A percentile compares a stretch with the other conserved stretches of the same genome.
Conservation (phyloP, 768 basidiomycete genomes). For the Pleurotus tuoliensis region DNA sequence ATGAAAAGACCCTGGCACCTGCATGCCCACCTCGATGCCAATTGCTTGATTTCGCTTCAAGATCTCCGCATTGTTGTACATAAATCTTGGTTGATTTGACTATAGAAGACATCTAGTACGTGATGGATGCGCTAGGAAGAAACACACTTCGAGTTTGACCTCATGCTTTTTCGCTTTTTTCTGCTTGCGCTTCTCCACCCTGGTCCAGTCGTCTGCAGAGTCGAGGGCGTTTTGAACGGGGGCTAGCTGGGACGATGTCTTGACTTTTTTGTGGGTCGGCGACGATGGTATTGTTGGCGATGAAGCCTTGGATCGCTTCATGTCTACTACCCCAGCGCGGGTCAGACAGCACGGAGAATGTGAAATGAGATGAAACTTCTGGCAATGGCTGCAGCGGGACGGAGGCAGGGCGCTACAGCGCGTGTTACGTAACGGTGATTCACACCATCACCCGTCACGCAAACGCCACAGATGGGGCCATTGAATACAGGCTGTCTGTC, state of each 20-base stretch:
- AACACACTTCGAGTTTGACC: slow-evolving; percentile 55
- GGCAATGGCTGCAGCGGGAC: no score
- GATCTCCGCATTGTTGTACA: slow-evolving; percentile 80
- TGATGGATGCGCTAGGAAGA: slow-evolving; percentile 10
- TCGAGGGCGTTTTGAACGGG: slow-evolving; percentile 12
- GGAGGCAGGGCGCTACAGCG: no score
- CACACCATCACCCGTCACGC: no score
- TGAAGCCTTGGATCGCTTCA: slow-evolving; percentile 14
- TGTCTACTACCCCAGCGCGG: background rate
- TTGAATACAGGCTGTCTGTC: no score
- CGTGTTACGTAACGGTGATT: no score
- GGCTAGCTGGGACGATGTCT: slow-evolving; percentile 17
- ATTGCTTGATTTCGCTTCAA: slow-evolving; percentile 67
- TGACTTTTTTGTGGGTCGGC: slow-evolving; percentile 34
- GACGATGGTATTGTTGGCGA: slow-evolving; percentile 12
- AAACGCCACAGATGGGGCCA: no score
- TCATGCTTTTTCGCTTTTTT: slow-evolving; percentile 65
- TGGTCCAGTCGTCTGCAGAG: slow-evolving; percentile 51
- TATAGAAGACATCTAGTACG: slow-evolving; percentile 2
- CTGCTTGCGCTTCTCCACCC: slow-evolving; percentile 66
- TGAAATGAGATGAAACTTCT: no score
- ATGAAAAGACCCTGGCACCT: no score
- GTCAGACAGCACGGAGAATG: no score
- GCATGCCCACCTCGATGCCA: slow-evolving; percentile 60
- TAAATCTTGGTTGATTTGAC: slow-evolving; percentile 61